Base-by-base conservation (phyloP, 176 grass and related monocot species). In the Rhynchospora breviuscula region DNA sequence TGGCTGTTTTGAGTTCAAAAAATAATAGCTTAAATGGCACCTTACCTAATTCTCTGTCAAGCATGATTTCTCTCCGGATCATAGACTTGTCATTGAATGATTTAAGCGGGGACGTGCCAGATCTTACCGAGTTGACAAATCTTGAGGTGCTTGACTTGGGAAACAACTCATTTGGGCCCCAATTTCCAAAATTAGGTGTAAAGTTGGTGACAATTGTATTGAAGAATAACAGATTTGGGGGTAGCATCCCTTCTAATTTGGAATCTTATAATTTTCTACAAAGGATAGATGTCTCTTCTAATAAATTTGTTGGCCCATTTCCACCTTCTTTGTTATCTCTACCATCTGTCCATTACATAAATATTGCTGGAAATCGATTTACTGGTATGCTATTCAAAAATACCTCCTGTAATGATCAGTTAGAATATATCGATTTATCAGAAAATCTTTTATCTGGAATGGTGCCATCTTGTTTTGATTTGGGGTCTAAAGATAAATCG, bases 221-320 rank as follows among this genome's bases (percentile, higher is more conserved):
- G 64, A 90, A 87, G 86, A 83, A 83, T 66, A 99, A 99, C 85
- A 87, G 33, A 90, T 93, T 99, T 59, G 58, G 31, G 23, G 88
- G 72, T 13, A 91, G 88, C 57, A 81, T 99, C 8, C 96, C 91
- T 0, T 18, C 80, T 44, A 82, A 90, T 57, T 46, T 93, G 13
- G 64, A 19, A 59, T 82, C 86, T 0, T 92, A 83, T 14, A 91
- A 92, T 87, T 88, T 95, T 62, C 88, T 99, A 10, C 89, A 95
- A 83, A 61, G 44, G 23, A 79, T 99, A 51, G 93, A 99, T 79
- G 79, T 99, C 19, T 99, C 96, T 5, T 93, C 63, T 48, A 99
- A 99, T 87, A 67, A 75, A 47, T 99, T 95, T 22, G 89, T 95
- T 8, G 93, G 96, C 0, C 93, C 91, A 10, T 99, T 99, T 84